These are phyloP conservation scores for Blastocystis sp. DNA, from an alignment of 352 stramenopile genomes.

Conservation along the genomic window DNA sequence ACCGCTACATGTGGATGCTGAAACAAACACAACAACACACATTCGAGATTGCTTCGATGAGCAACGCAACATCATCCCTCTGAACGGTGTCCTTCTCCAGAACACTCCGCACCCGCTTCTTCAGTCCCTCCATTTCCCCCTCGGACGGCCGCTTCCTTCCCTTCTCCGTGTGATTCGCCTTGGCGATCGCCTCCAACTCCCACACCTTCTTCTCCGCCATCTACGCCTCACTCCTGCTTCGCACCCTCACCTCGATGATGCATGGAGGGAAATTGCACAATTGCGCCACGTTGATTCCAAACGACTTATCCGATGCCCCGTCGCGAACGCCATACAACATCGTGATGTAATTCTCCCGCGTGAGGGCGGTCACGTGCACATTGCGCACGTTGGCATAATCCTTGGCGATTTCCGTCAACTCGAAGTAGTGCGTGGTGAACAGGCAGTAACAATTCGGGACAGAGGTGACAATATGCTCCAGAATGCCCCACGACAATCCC, in stretches of 20 bases:
- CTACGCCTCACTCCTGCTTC: background rate
- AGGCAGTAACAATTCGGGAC: constrained; percentile 81
- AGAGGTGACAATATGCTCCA: constrained; percentile 87
- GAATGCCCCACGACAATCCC: constrained; percentile 92
- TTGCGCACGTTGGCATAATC: constrained; percentile 84
- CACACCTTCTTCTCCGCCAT: constrained; percentile 58
- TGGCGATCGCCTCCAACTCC: constrained; percentile 58
- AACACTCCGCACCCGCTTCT: background rate
- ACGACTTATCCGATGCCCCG: constrained; percentile 92
- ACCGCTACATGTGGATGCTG: background rate
- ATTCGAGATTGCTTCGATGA: background rate
- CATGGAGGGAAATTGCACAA: constrained; percentile 89
- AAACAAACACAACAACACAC: constrained; percentile 47
- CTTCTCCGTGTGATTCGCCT: constrained; percentile 24
- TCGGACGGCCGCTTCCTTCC: background rate
- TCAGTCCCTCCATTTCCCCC: constrained; percentile 3
- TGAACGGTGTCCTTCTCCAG: background rate
- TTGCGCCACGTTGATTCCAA: constrained; percentile 95
- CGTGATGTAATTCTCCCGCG: constrained; percentile 77
- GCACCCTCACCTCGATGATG: constrained; percentile 82
- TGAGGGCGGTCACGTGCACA: constrained; percentile 88
- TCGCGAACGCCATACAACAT: constrained; percentile 87
- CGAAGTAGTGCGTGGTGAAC: constrained; percentile 99
- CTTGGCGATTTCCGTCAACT: constrained; percentile 89
- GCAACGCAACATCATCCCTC: background rate